phyloP scores from a whole-genome alignment of 140 eudicot species.

The Bidens hawaiensis region DNA sequence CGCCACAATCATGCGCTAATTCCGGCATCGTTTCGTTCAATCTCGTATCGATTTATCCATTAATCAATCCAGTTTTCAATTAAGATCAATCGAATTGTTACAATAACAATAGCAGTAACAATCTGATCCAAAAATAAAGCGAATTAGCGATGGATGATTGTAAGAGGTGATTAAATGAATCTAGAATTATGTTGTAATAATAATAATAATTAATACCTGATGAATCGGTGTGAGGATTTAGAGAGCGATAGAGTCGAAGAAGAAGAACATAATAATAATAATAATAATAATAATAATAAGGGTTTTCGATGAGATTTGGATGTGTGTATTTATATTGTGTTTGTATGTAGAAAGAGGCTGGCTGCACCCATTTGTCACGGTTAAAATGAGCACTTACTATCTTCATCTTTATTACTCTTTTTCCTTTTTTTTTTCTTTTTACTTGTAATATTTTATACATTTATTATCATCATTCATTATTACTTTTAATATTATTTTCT shows the following conservation, averaged over 20 bases:
- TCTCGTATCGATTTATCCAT: conserved; percentile 27
- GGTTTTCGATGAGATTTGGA: conserved; percentile 20
- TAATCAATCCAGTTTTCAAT: conserved; percentile 15
- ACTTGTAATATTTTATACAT: too few relatives aligned
- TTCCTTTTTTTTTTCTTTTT: not conserved
- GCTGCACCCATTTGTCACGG: not conserved
- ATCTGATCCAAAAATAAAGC: conserved; percentile 16
- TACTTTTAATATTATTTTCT: too few relatives aligned
- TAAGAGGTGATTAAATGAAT: conserved; percentile 20
- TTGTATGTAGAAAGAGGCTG: conserved; percentile 8
- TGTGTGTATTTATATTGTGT: conserved; percentile 15
- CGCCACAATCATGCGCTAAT: conserved; percentile 38
- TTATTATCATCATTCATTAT: too few relatives aligned
- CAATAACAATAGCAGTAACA: too few relatives aligned
- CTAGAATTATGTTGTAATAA: conserved; percentile 9
- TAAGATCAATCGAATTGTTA: not conserved
- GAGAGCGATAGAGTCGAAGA: conserved; percentile 35
- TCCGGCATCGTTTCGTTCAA: conserved; percentile 51
- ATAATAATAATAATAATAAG: too few relatives aligned
- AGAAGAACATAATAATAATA: not conserved
- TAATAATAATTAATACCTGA: conserved; percentile 18
- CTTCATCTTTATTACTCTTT: not conserved
- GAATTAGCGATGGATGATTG: conserved; percentile 7
- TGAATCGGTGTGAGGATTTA: conserved; percentile 29
- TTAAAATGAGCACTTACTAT: not conserved